These are phyloP conservation scores for Curvularia verruculosa DNA, from an alignment of 2,329 filamentous ascomycete species.

Conservation along the genomic window DNA sequence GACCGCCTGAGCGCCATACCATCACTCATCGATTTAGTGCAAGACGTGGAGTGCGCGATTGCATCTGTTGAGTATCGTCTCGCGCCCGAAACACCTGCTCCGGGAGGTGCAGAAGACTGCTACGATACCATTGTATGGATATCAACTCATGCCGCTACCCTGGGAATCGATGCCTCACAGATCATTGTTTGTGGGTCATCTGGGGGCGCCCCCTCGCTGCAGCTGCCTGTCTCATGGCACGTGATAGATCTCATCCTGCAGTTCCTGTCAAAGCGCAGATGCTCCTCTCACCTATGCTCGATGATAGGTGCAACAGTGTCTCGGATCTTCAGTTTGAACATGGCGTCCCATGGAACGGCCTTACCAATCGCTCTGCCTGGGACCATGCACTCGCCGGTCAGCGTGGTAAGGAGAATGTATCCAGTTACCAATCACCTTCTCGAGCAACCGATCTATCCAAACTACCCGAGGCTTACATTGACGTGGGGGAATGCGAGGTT, in stretches of 20 bases:
- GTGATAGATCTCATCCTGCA: conserved; percentile 15
- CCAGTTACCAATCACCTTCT: conserved; percentile 19
- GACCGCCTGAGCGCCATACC: conserved; percentile 23
- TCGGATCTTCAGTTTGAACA: conserved; percentile 27
- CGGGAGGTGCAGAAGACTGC: conserved; percentile 24
- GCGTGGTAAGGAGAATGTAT: conserved; percentile 16
- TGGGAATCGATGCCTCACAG: conserved; percentile 22
- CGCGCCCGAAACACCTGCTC: conserved; percentile 20
- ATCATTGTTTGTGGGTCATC: conserved; percentile 22
- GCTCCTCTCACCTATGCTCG: conserved; percentile 19
- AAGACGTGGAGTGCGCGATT: conserved; percentile 20
- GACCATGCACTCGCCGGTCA: conserved; percentile 16
- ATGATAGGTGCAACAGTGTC: conserved; percentile 22
- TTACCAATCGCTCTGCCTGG: conserved; percentile 17
- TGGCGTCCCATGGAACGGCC: conserved; percentile 17
- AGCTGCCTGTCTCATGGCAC: conserved; percentile 20
- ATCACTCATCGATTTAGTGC: conserved; percentile 18
- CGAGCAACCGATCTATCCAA: conserved; percentile 21
- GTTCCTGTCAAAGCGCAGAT: conserved; percentile 21
- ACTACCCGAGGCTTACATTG: conserved; percentile 24
- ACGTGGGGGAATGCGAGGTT: conserved; percentile 29
- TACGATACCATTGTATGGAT: conserved; percentile 23
- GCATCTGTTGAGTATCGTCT: conserved; percentile 25
- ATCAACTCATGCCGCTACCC: conserved; percentile 14
- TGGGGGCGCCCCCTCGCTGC: conserved; percentile 20